Conservation (phyloP, 2,329 filamentous ascomycete species). For the Ceratocystis colombiana region DNA sequence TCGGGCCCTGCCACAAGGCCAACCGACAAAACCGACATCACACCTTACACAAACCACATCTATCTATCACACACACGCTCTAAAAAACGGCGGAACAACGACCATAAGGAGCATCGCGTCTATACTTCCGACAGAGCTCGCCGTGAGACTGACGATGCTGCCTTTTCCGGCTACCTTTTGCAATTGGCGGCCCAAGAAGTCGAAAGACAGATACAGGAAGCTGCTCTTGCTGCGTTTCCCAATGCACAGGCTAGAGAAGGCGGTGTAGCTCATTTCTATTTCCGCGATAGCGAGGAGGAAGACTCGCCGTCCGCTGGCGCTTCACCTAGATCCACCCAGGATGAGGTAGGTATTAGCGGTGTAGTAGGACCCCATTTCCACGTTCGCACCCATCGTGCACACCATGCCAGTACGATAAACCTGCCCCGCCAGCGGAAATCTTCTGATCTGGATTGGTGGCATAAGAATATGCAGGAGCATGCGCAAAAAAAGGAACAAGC, state of each 20-base stretch:
- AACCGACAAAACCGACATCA: constrained; percentile 62
- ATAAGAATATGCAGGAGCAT: constrained; percentile 71
- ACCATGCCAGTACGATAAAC: background rate
- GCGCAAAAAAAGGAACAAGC: constrained; percentile 53
- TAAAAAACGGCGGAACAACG: constrained; percentile 19
- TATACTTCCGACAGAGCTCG: constrained; percentile 32
- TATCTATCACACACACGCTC: constrained; percentile 36
- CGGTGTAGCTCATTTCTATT: constrained; percentile 60
- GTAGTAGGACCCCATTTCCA: constrained; percentile 30
- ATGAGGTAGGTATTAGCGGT: constrained; percentile 11
- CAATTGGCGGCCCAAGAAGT: constrained; percentile 70
- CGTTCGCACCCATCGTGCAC: background rate
- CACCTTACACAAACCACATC: constrained; percentile 52
- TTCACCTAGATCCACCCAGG: constrained; percentile 14
- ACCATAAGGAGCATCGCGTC: constrained; percentile 19
- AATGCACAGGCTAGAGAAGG: constrained; percentile 60
- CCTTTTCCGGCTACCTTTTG: constrained; percentile 65
- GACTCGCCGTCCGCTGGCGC: constrained; percentile 35
- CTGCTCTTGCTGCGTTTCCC: constrained; percentile 59
- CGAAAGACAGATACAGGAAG: constrained; percentile 68
- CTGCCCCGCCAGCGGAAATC: constrained; percentile 45
- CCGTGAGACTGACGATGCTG: constrained; percentile 64
- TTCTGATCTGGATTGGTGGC: constrained; percentile 60
- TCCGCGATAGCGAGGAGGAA: constrained; percentile 53
- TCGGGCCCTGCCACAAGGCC: constrained; percentile 51